Evolutionary conservation across 148 eudicot genomes (phyloP), one percentile per base, ranked within the genome.

Genomic region (Cornus controversa): DNA sequence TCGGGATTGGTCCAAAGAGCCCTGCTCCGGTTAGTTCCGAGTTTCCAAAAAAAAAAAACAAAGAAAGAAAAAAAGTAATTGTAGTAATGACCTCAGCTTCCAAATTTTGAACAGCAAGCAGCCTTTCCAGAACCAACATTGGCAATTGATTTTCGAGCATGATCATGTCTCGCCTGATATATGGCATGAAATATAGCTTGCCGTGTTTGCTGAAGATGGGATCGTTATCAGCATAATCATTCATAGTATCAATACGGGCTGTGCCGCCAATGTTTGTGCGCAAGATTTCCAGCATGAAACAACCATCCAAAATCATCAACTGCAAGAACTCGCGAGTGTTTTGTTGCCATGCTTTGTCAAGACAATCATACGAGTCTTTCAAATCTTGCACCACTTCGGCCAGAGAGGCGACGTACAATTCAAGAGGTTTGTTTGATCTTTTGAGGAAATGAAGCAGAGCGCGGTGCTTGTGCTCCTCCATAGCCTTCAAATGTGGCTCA

Each of bases 101-200:
- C n/a, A n/a, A n/a, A 11, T 71, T 64, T 62, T 77, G 68, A 58
- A 77, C 77, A 47, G 69, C 73, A 47, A 81, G 34, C 10, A 86
- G 84, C 53, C 36, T 79, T 50, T 67, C 20, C 24, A 86, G 87
- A 25, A 86, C 77, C 45, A 77, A 72, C 80, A 86, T 69, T 11
- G 89, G 89, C 3, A 86, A 40, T 57, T 86, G 89, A 73, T 84
- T 86, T 66, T 86, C 86, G 7, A 86, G 83, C 89, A 86, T n/a
- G n/a, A n/a, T n/a, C n/a, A n/a, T n/a, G n/a, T n/a, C n/a, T n/a
- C n/a, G n/a, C n/a, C n/a, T n/a, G n/a, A n/a, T n/a, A n/a, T n/a
- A n/a, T n/a, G n/a, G n/a, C n/a, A n/a, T n/a, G n/a, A n/a, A n/a
- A n/a, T n/a, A n/a, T n/a, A n/a, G n/a, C n/a, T n/a, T n/a, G n/a